phyloP scores from a whole-genome alignment of 2,329 filamentous ascomycete genomes.

The Didymella lethalis region DNA sequence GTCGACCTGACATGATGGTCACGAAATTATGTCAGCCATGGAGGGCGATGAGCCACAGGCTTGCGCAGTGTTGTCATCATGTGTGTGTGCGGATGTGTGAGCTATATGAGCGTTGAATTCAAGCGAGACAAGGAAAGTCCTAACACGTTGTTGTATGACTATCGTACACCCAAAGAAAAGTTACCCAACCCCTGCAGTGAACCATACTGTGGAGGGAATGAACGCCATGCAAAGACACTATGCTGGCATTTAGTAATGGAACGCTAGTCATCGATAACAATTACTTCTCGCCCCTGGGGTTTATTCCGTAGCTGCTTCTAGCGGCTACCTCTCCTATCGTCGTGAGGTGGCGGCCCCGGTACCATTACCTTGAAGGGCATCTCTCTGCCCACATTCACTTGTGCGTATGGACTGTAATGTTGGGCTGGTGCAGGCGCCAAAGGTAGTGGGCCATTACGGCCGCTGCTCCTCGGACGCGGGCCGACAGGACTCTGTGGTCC shows the following conservation, averaged over 20 bases:
- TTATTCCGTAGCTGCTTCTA: conserved; percentile 29
- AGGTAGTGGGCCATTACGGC: conserved; percentile 35
- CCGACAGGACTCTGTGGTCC: conserved; percentile 33
- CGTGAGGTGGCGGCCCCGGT: conserved; percentile 36
- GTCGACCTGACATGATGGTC: not conserved
- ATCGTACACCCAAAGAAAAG: not conserved
- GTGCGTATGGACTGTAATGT: conserved; percentile 40
- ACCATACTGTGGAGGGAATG: not conserved
- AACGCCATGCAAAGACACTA: conserved; percentile 4
- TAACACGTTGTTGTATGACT: not conserved
- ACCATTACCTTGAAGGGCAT: conserved; percentile 46
- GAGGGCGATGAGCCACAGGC: not conserved
- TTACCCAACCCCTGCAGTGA: conserved; percentile 1
- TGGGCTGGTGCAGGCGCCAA: conserved; percentile 43
- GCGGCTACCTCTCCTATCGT: conserved; percentile 37
- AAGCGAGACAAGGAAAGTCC: not conserved
- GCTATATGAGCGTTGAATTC: not conserved
- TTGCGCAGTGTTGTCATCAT: not conserved
- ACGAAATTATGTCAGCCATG: not conserved
- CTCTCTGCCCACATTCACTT: conserved; percentile 29
- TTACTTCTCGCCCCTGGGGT: conserved; percentile 4
- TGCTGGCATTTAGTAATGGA: not conserved
- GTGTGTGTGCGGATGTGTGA: not conserved
- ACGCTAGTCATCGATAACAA: conserved; percentile 23
- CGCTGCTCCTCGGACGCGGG: conserved; percentile 35